Conservation (phyloP, 306 rosid species). For the Trifolium fragiferum region DNA sequence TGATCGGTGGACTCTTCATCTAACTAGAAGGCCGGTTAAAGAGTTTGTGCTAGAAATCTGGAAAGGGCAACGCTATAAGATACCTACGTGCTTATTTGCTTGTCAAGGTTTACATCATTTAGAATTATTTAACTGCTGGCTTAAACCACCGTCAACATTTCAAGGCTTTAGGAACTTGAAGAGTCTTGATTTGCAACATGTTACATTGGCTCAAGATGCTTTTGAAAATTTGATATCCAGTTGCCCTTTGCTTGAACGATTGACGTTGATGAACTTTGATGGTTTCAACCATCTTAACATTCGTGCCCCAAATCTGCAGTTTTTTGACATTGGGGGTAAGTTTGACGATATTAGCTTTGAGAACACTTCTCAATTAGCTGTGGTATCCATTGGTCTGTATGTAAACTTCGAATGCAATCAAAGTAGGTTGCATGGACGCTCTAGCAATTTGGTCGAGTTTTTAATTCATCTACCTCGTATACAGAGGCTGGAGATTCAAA, state of each 20-base stretch:
- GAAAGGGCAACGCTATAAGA: slow-evolving; percentile 62
- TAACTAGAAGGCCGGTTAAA: slow-evolving; percentile 53
- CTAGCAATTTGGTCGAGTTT: slow-evolving; percentile 57
- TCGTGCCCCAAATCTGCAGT: slow-evolving; percentile 60
- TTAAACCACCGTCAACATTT: slow-evolving; percentile 63
- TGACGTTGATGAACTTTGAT: slow-evolving; percentile 65
- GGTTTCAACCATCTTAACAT: slow-evolving; percentile 60
- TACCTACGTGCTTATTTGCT: slow-evolving; percentile 57
- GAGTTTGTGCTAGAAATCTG: slow-evolving; percentile 67
- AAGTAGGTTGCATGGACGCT: slow-evolving; percentile 40
- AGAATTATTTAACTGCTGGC: slow-evolving; percentile 61
- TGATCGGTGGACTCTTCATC: slow-evolving; percentile 61
- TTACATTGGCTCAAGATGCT: slow-evolving; percentile 62
- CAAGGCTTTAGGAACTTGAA: slow-evolving; percentile 60
- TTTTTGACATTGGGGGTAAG: slow-evolving; percentile 62
- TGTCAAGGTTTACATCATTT: slow-evolving; percentile 58
- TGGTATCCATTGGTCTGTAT: slow-evolving; percentile 59
- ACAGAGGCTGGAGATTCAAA: slow-evolving; percentile 60
- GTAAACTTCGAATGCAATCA: slow-evolving; percentile 38
- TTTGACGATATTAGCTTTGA: slow-evolving; percentile 58
- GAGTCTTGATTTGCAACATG: slow-evolving; percentile 73
- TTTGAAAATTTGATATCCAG: slow-evolving; percentile 55
- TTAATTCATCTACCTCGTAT: slow-evolving; percentile 54
- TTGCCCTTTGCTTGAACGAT: slow-evolving; percentile 62
- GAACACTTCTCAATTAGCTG: slow-evolving; percentile 55